Conservation (phyloP, 768 basidiomycete genomes). For the button mushroom (Agaricus bisporus) region DNA sequence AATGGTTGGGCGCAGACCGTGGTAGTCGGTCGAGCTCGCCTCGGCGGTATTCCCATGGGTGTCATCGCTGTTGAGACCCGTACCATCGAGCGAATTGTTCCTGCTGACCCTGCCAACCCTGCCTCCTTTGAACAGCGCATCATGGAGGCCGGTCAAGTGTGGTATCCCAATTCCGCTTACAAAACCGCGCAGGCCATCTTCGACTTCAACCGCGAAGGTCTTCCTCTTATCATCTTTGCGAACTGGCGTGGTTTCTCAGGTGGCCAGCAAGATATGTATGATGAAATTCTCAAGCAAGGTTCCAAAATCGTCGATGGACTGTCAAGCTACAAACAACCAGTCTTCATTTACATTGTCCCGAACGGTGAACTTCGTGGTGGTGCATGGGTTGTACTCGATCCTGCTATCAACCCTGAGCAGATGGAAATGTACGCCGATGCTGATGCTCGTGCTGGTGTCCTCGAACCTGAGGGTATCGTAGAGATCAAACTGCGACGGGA, state of each 20-base stretch:
- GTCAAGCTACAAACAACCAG: slow-evolving; percentile 93
- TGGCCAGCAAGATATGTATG: slow-evolving; percentile 99
- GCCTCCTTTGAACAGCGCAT: slow-evolving; percentile 95
- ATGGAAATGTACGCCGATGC: slow-evolving; percentile 99
- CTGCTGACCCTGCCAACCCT: slow-evolving; percentile 97
- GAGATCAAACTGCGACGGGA: slow-evolving; percentile 98
- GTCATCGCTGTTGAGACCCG: slow-evolving; percentile 98
- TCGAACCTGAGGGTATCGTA: slow-evolving; percentile 94
- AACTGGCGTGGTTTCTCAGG: slow-evolving; percentile 99
- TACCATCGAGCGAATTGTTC: slow-evolving; percentile 92
- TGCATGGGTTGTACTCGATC: slow-evolving; percentile 99
- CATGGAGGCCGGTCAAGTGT: slow-evolving; percentile 99
- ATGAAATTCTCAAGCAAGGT: slow-evolving; percentile 94
- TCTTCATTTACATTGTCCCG: slow-evolving; percentile 97
- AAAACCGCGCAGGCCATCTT: slow-evolving; percentile 99
- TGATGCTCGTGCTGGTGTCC: slow-evolving; percentile 91
- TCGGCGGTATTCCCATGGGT: slow-evolving; percentile 96
- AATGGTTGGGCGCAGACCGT: slow-evolving; percentile 99
- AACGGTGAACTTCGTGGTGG: slow-evolving; percentile 98
- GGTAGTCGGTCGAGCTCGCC: slow-evolving; percentile 90
- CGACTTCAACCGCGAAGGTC: slow-evolving; percentile 95
- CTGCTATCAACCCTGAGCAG: slow-evolving; percentile 92
- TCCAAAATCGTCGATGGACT: slow-evolving; percentile 99
- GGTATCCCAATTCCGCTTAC: slow-evolving; percentile 99
- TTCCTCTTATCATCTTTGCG: slow-evolving; percentile 97